Percentiles rank a stretch among this genome's conserved stretches.
phyloP scores from a whole-genome alignment of 257 asterid species.

The Fraxinus excelsior region DNA sequence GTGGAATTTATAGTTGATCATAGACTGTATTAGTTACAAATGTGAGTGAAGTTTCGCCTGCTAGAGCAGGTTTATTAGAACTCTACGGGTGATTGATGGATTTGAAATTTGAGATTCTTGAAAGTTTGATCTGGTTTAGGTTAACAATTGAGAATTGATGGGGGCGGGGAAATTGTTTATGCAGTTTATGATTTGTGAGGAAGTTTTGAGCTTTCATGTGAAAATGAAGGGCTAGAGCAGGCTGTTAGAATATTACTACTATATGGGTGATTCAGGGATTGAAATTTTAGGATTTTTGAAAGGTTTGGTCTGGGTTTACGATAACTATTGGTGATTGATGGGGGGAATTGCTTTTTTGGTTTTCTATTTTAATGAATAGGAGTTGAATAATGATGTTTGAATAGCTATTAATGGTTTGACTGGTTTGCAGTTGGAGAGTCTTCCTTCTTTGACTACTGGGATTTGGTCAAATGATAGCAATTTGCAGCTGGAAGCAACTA shows the following conservation, averaged over 20 bases:
- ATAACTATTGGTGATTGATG: background rate
- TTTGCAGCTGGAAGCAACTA: slow-evolving; percentile 83
- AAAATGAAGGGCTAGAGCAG: background rate
- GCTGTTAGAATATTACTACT: background rate
- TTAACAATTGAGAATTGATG: background rate
- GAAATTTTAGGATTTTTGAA: background rate
- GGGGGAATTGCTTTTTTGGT: background rate
- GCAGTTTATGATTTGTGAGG: slow-evolving; percentile 19
- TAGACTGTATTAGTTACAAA: background rate
- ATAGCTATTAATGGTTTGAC: slow-evolving; percentile 21
- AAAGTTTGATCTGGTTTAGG: background rate
- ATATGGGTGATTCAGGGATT: background rate
- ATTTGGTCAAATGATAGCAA: slow-evolving; percentile 63
- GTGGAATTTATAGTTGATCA: background rate
- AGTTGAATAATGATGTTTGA: background rate
- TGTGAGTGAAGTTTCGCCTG: slow-evolving; percentile 8
- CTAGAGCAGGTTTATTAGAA: background rate
- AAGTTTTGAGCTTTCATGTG: background rate
- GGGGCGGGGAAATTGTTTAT: background rate
- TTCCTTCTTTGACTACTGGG: slow-evolving; percentile 75
- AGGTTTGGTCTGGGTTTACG: background rate
- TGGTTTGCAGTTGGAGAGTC: slow-evolving; percentile 73
- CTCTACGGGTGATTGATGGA: background rate
- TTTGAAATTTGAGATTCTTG: background rate
- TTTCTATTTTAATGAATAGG: background rate